These are phyloP conservation scores for Nicotiana tomentosiformis DNA, from an alignment of 257 asterid species.

Conservation along the genomic window DNA sequence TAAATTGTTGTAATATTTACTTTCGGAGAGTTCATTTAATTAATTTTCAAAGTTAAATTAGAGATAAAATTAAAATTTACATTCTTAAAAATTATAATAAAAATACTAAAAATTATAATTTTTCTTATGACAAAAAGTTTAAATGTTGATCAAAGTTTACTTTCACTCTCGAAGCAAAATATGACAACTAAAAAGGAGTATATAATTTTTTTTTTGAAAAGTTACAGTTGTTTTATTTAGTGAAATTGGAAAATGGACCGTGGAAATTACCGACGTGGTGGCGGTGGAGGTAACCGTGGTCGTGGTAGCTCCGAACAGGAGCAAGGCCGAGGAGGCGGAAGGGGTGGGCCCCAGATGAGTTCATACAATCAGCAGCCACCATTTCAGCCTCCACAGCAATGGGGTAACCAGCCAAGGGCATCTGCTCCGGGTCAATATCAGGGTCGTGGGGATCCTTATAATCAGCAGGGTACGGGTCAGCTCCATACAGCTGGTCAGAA, in stretches of 20 bases:
- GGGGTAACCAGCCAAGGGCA: conserved; percentile 10
- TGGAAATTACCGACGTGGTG: conserved; percentile 1
- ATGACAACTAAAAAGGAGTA: no score
- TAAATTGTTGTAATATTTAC: no score
- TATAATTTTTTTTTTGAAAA: no score
- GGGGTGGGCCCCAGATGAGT: conserved; percentile 5
- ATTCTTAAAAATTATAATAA: no score
- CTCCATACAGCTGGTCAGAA: background rate
- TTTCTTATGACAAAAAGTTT: no score
- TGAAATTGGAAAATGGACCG: background rate
- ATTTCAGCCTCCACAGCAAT: conserved; percentile 15
- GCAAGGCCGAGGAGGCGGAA: background rate
- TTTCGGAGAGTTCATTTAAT: no score
- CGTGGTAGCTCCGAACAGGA: background rate
- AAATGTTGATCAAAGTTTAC: no score
- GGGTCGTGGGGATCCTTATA: background rate
- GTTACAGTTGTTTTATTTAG: background rate
- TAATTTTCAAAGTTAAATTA: no score
- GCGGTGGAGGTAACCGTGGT: conserved; percentile 9
- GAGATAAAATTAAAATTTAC: no score
- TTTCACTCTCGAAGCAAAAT: no score
- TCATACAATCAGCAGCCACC: conserved; percentile 2
- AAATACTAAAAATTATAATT: no score
- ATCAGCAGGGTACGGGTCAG: background rate
- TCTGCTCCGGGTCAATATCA: background rate